These are phyloP conservation scores for Thuidium tamariscinum DNA, from an alignment of 225 moss, liverwort and hornwort species.

Conservation along the genomic window DNA sequence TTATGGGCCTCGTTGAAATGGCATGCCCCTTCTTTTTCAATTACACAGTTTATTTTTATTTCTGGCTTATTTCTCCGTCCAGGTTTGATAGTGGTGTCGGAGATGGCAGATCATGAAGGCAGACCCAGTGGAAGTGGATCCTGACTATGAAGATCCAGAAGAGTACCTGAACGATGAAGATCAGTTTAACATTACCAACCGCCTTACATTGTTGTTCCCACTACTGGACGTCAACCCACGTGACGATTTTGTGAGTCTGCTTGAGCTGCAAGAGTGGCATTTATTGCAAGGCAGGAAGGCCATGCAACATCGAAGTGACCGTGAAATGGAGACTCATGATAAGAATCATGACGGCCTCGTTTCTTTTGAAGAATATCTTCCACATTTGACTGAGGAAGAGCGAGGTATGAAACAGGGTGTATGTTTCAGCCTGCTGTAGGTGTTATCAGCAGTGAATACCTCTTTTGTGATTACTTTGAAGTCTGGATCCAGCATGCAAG, in stretches of 20 bases:
- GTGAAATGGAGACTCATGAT: constrained; percentile 53
- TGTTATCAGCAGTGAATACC: background rate
- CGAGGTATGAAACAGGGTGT: constrained; percentile 9
- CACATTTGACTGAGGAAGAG: constrained; percentile 36
- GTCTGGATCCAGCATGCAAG: background rate
- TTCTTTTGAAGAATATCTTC: constrained; percentile 64
- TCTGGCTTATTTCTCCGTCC: background rate
- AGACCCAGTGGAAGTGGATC: constrained; percentile 12
- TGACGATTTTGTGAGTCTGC: constrained; percentile 47
- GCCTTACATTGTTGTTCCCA: constrained; percentile 54
- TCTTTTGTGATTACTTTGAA: background rate
- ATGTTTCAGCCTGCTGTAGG: background rate
- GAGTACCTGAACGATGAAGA: constrained; percentile 56
- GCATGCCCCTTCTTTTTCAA: background rate
- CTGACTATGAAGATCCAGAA: constrained; percentile 47
- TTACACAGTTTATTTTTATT: background rate
- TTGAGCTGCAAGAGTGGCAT: constrained; percentile 68
- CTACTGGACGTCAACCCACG: constrained; percentile 47
- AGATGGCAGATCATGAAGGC: constrained; percentile 33
- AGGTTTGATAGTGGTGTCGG: constrained; percentile 5
- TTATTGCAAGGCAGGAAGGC: constrained; percentile 40
- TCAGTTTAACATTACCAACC: constrained; percentile 60
- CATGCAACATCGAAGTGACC: constrained; percentile 52
- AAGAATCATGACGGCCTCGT: constrained; percentile 48
- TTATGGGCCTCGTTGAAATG: background rate